phyloP scores from a whole-genome alignment of 2,329 filamentous ascomycete genomes.

The Thelonectria discophora region DNA sequence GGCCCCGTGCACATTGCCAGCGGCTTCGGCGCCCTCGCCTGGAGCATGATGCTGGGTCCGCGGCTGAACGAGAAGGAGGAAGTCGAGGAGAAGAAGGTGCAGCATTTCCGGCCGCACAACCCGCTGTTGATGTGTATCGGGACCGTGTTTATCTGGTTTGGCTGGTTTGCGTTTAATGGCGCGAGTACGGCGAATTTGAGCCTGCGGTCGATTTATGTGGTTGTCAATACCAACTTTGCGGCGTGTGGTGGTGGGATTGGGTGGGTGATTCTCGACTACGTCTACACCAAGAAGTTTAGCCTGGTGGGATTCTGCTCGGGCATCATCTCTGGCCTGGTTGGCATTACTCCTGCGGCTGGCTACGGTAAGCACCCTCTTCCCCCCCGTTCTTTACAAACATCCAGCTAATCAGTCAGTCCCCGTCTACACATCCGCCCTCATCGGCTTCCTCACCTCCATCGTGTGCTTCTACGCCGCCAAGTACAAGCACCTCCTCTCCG shows the following conservation, averaged over 20 bases:
- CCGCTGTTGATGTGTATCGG: slow-evolving; percentile 70
- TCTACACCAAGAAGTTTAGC: slow-evolving; percentile 49
- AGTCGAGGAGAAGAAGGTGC: slow-evolving; percentile 30
- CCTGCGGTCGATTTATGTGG: slow-evolving; percentile 62
- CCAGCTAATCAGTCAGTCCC: slow-evolving; percentile 47
- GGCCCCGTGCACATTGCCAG: slow-evolving; percentile 72
- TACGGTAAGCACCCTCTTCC: slow-evolving; percentile 45
- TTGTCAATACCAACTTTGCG: slow-evolving; percentile 67
- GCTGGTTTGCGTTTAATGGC: slow-evolving; percentile 65
- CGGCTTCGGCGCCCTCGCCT: slow-evolving; percentile 70
- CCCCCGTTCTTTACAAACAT: background rate
- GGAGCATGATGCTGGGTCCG: slow-evolving; percentile 70
- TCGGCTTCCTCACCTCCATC: slow-evolving; percentile 61
- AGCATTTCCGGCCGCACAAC: slow-evolving; percentile 65
- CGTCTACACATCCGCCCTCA: slow-evolving; percentile 59
- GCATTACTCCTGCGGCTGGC: slow-evolving; percentile 66
- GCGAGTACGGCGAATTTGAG: slow-evolving; percentile 60
- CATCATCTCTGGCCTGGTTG: slow-evolving; percentile 65
- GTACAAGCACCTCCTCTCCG: slow-evolving; percentile 60
- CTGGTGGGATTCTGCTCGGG: slow-evolving; percentile 53
- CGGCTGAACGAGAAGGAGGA: slow-evolving; percentile 45
- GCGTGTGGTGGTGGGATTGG: slow-evolving; percentile 62
- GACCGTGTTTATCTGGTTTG: slow-evolving; percentile 72
- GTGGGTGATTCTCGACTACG: slow-evolving; percentile 63
- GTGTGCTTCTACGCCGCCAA: slow-evolving; percentile 58